Evolutionary conservation across 345 rosid species (phyloP).

Genomic region (Pseudoturritis turrita): DNA sequence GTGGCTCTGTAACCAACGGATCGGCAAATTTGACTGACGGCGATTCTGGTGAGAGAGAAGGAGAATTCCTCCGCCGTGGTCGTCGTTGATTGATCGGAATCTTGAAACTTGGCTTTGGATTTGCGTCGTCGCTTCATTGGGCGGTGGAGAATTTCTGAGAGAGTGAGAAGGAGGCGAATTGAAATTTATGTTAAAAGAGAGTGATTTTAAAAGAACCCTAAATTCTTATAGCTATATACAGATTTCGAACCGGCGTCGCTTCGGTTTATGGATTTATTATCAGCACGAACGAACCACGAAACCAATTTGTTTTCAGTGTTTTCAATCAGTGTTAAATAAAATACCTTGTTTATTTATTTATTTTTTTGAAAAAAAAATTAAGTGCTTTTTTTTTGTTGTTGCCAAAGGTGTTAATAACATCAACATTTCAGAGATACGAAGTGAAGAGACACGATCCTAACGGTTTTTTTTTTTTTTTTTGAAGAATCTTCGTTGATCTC

Average conservation of each 20-base stretch:
- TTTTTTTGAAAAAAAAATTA: too few relatives aligned
- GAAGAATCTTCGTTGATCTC: too few relatives aligned
- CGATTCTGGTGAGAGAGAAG: constrained; percentile 39
- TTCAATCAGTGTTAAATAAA: too few relatives aligned
- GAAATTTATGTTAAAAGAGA: not conserved
- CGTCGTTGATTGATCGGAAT: constrained; percentile 15
- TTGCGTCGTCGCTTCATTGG: constrained; percentile 32
- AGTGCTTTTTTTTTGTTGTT: too few relatives aligned
- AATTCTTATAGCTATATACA: not conserved
- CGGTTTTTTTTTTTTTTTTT: too few relatives aligned
- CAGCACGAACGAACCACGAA: constrained; percentile 22
- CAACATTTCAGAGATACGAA: too few relatives aligned
- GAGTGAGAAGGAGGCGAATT: constrained; percentile 14
- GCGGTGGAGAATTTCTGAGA: constrained; percentile 5
- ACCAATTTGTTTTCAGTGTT: too few relatives aligned
- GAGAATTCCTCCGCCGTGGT: constrained; percentile 27
- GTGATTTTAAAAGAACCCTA: constrained; percentile 18
- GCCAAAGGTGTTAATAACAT: too few relatives aligned
- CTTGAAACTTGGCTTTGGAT: not conserved
- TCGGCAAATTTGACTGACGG: constrained; percentile 58
- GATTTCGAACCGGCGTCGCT: not conserved
- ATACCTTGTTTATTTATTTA: too few relatives aligned
- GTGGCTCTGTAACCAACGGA: constrained; percentile 45
- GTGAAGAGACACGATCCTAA: too few relatives aligned
- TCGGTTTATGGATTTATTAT: not conserved